phyloP scores from a whole-genome alignment of 2,329 filamentous ascomycete genomes.

The Exserohilum rostratum region DNA sequence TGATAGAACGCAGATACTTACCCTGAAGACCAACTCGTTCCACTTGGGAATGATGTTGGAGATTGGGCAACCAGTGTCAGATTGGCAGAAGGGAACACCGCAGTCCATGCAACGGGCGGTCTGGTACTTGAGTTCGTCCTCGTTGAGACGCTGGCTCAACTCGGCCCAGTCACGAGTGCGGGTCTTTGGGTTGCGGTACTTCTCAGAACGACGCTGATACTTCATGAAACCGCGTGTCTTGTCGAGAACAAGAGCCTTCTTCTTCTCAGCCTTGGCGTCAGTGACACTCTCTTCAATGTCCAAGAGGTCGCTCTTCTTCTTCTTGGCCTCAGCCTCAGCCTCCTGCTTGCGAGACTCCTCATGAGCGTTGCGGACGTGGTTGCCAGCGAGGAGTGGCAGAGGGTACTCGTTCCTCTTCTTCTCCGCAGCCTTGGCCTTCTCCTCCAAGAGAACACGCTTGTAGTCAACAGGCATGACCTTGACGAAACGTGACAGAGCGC shows the following conservation, averaged over 20 bases:
- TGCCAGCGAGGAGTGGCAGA: conserved; percentile 75
- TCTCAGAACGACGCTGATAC: conserved; percentile 89
- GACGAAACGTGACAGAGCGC: conserved; percentile 86
- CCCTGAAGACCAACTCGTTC: conserved; percentile 74
- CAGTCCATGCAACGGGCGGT: conserved; percentile 98
- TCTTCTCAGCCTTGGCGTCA: conserved; percentile 84
- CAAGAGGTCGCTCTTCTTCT: conserved; percentile 70
- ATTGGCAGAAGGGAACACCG: conserved; percentile 97
- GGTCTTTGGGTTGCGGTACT: conserved; percentile 84
- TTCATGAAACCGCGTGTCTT: conserved; percentile 99
- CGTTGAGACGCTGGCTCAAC: conserved; percentile 82
- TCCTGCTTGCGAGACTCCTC: conserved; percentile 61
- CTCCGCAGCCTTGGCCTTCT: conserved; percentile 82
- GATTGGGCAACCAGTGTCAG: conserved; percentile 93
- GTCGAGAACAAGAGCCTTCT: conserved; percentile 91
- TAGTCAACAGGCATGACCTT: conserved; percentile 95
- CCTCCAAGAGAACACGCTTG: conserved; percentile 88
- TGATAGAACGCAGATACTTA: no score
- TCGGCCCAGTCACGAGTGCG: conserved; percentile 93
- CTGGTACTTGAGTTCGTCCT: conserved; percentile 96
- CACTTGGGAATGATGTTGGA: conserved; percentile 98
- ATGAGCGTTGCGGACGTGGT: conserved; percentile 60
- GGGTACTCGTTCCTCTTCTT: conserved; percentile 85
- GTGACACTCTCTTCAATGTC: conserved; percentile 93
- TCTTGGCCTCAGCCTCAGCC: conserved; percentile 66